A percentile compares a stretch with the other conserved stretches of the same genome.
Conservation (phyloP, 352 stramenopile species). For the Phytopythium litorale region DNA sequence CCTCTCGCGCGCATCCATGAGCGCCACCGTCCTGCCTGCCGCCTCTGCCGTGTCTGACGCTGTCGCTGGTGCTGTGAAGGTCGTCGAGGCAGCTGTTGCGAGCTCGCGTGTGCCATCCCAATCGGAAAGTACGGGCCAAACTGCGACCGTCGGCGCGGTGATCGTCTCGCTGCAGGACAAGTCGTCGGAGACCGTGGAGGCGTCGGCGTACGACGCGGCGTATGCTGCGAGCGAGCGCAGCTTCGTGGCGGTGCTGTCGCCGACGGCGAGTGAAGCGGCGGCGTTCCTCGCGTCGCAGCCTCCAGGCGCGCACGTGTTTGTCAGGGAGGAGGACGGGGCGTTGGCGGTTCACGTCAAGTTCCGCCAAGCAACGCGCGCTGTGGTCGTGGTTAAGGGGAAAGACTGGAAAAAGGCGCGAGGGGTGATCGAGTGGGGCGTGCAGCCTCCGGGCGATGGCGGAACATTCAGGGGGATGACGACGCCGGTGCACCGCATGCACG, state of each 20-base stretch:
- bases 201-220: background rate
- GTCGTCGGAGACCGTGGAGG: background rate
- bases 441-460: background rate
- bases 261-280: conserved; percentile 30
- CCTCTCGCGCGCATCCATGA: background rate
- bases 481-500: conserved; percentile 38
- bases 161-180: background rate
- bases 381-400: conserved; percentile 43
- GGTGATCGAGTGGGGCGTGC: conserved; percentile 31
- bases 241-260: conserved; percentile 54
- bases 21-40: background rate
- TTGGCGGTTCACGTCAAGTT: conserved; percentile 63
- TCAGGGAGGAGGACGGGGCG: conserved; percentile 32
- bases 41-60: background rate
- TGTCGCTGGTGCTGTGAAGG: background rate
- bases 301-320: conserved; percentile 41
- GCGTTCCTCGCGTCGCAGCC: conserved; percentile 39
- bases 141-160: background rate
- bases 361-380: conserved; percentile 30
- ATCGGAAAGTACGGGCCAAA: background rate
- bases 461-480: conserved; percentile 15
- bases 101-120: background rate
- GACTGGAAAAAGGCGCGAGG: conserved; percentile 36
- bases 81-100: background rate
- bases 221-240: conserved; percentile 3